These are phyloP conservation scores for Oenanthe sinensis DNA, from an alignment of 129 eudicot genomes.

Conservation along the genomic window DNA sequence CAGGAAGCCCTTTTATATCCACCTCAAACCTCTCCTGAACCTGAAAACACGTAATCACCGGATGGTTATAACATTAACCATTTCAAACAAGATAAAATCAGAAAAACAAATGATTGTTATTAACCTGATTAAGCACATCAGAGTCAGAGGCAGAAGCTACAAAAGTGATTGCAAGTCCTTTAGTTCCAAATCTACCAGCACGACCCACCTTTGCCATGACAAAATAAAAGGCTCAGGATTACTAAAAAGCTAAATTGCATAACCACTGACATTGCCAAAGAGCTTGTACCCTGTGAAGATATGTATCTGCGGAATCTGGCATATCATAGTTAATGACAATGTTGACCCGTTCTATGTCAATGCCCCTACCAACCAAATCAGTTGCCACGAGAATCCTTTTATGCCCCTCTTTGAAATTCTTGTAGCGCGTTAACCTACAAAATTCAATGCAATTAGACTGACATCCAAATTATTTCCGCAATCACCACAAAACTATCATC, in stretches of 20 bases:
- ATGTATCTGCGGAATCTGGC: constrained; percentile 98
- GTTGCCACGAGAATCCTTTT: constrained; percentile 94
- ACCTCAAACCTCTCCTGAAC: constrained; percentile 98
- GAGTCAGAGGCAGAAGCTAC: constrained; percentile 89
- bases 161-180: constrained; percentile 97
- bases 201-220: constrained; percentile 61
- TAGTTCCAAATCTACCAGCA: constrained; percentile 97
- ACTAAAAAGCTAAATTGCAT: not conserved
- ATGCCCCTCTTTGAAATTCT: constrained; percentile 91
- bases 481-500: not conserved
- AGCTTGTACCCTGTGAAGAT: constrained; percentile 59
- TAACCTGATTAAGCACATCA: constrained; percentile 86
- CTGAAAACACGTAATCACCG: constrained; percentile 23
- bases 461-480: not conserved
- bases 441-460: not conserved
- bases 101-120: not conserved
- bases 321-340: constrained; percentile 93
- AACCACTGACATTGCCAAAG: not conserved
- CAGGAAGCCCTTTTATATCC: constrained; percentile 93
- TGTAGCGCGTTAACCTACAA: constrained; percentile 84
- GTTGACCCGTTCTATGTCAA: constrained; percentile 93
- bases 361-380: constrained; percentile 94
- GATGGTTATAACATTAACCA: not conserved
- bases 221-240: not conserved
- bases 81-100: not conserved